These are phyloP conservation scores for Capsicum pubescens DNA, from an alignment of 257 asterid species.

Conservation along the genomic window DNA sequence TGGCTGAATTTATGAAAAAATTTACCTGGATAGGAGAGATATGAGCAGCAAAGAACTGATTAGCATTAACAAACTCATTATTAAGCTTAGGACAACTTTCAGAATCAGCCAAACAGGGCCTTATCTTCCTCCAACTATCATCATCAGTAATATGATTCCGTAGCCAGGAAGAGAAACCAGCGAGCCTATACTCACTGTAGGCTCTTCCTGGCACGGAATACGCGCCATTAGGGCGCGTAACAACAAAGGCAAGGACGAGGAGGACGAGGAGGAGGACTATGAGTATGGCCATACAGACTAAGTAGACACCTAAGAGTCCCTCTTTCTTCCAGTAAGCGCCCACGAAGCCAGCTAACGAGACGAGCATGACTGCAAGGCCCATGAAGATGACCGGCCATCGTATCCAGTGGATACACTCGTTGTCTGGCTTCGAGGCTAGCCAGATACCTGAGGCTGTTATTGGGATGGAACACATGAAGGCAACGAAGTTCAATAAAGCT, in stretches of 20 bases:
- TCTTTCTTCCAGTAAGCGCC: constrained; percentile 91
- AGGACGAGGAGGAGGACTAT: constrained; percentile 65
- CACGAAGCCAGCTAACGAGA: constrained; percentile 72
- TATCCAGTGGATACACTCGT: constrained; percentile 96
- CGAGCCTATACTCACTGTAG: constrained; percentile 69
- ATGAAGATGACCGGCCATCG: constrained; percentile 90
- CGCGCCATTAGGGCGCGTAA: constrained; percentile 75
- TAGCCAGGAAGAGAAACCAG: constrained; percentile 75
- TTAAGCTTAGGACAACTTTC: constrained; percentile 61
- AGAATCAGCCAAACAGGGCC: constrained; percentile 87
- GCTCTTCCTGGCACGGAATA: constrained; percentile 60
- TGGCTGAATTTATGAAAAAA: background rate
- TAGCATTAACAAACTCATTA: constrained; percentile 51
- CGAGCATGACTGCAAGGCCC: constrained; percentile 69
- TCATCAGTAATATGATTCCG: constrained; percentile 66
- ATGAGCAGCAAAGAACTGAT: constrained; percentile 76
- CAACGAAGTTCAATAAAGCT: constrained; percentile 78
- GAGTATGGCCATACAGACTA: constrained; percentile 88
- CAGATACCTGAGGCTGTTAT: constrained; percentile 85
- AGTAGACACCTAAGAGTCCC: constrained; percentile 73
- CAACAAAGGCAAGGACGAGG: constrained; percentile 80
- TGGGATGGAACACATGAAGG: constrained; percentile 89
- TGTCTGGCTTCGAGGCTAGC: constrained; percentile 88
- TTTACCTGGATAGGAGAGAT: constrained; percentile 87
- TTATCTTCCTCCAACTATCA: constrained; percentile 75